Evolutionary conservation across 148 eudicot genomes (phyloP).

Genomic region (Cornus florida): DNA sequence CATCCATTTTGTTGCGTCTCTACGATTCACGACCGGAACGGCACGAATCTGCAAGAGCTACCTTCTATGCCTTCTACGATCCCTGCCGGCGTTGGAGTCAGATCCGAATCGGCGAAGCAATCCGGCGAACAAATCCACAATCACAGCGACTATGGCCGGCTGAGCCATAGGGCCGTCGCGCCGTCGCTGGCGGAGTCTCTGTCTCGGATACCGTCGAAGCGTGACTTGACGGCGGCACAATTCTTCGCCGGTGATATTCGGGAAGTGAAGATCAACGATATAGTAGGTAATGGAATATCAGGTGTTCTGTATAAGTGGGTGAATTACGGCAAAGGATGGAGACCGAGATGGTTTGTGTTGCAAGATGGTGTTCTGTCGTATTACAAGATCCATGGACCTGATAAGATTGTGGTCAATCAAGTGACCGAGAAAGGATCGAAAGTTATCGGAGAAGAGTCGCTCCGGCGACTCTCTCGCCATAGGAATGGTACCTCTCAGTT

Average conservation of each 20-base stretch:
- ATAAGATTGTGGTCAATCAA: conserved; percentile 43
- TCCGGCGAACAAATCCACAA: not conserved
- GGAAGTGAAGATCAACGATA: conserved; percentile 57
- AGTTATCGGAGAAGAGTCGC: conserved; percentile 76
- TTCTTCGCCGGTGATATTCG: conserved; percentile 28
- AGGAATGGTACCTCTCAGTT: conserved; percentile 14
- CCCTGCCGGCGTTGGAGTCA: not conserved
- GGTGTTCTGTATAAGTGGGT: conserved; percentile 88
- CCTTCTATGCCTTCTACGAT: not conserved
- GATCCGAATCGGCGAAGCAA: conserved; percentile 13
- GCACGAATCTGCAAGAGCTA: not conserved
- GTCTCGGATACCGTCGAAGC: not conserved
- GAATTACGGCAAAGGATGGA: conserved; percentile 89
- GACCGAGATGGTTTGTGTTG: conserved; percentile 83
- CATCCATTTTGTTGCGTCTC: conserved; percentile 68
- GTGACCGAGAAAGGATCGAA: conserved; percentile 56
- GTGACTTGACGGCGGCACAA: conserved; percentile 9
- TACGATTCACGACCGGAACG: conserved; percentile 30
- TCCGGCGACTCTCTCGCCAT: conserved; percentile 37
- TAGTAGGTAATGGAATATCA: conserved; percentile 65
- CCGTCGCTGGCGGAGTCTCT: not conserved
- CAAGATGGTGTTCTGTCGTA: conserved; percentile 86
- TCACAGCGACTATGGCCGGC: conserved; percentile 4
- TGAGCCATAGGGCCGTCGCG: conserved; percentile 2
- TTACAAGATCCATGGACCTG: conserved; percentile 81